Conservation (phyloP, 1,284 basidiomycete species). For the Hypsizygus ulmarius region DNA sequence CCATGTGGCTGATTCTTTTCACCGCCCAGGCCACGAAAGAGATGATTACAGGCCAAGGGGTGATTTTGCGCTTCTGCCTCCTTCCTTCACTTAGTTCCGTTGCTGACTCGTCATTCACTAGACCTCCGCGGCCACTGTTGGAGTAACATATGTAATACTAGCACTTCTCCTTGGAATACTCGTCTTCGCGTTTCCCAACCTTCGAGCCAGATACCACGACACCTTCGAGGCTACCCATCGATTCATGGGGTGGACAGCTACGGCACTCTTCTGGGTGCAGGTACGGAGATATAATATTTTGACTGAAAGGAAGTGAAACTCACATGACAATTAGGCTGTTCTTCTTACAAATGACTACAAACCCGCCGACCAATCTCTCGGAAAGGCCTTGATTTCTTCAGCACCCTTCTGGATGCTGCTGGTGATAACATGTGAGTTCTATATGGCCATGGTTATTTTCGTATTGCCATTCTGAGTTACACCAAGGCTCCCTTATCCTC, state of each 20-base stretch:
- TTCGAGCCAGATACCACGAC: conserved; percentile 47
- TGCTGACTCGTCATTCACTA: conserved; percentile 6
- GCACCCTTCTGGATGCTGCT: conserved; percentile 55
- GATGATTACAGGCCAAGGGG: conserved; percentile 38
- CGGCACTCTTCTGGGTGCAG: conserved; percentile 55
- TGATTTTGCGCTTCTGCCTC: conserved; percentile 20
- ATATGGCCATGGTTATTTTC: not conserved
- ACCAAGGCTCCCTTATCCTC: conserved; percentile 44
- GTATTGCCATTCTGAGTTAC: not conserved
- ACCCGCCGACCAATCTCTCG: conserved; percentile 35
- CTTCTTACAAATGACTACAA: conserved; percentile 55
- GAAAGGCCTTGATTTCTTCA: conserved; percentile 41
- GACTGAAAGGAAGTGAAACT: not conserved
- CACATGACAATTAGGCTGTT: conserved; percentile 34
- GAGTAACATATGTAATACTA: conserved; percentile 51
- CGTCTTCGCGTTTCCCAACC: conserved; percentile 47
- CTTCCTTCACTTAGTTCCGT: not conserved
- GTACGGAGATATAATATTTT: conserved; percentile 24
- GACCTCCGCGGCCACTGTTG: conserved; percentile 47
- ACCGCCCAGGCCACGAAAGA: conserved; percentile 53
- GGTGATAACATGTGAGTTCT: conserved; percentile 41
- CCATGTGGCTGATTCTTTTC: conserved; percentile 51
- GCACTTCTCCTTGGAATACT: conserved; percentile 47
- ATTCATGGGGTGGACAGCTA: conserved; percentile 55
- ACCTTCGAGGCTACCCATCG: conserved; percentile 54